Evolutionary conservation across 257 asterid genomes (phyloP), one percentile per base, ranked within the genome.

Genomic region (Capsicum baccatum): DNA sequence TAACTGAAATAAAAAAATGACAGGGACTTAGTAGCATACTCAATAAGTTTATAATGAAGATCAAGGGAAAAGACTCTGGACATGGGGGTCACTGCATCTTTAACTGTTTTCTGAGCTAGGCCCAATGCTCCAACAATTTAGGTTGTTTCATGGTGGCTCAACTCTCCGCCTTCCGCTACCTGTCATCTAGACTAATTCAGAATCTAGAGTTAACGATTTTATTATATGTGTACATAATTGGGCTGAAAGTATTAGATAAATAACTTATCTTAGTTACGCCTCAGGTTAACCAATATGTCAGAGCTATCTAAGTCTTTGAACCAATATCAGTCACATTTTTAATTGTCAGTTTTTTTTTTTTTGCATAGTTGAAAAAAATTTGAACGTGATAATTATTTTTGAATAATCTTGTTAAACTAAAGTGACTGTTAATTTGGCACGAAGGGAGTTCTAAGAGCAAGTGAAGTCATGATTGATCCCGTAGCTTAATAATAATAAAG

Each of bases 131-230:
- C 98, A 17, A 89, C 74, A 44, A 91, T 92, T 44, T 92, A 92
- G 6, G 94, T 91, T 5, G 97, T 92, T 83, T 94, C 98, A 12
- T 92, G 89, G 26, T 90, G 92, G 14, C 91, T 92, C 37, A 94
- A 85, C 83, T 91, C 95, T 78, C 98, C 98, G 1, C 98, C 97
- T 90, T 91, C 92, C 50, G 95, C 98, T 3, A 94, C 98, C 94
- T 94, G 87, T 58, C 13, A 80, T 14, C 9, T 5, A 73, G 80
- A 3, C 83, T 21, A 59, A 79, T 79, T 11, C 8, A 73, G 6
- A 6, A 74, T 74, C 33, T 74, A 74, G 7, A 73, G 7, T 50
- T 19, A 73, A 26, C 21, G 16, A 1, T 63, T 16, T 63, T 63
- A 63, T 63, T 6, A 47, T 71, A n/a, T 71, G 58, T 3, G 13